Evolutionary conservation across 176 grass and related monocot genomes (phyloP), one percentile per base, ranked within the genome.

Genomic region (Microstegium vimineum): DNA sequence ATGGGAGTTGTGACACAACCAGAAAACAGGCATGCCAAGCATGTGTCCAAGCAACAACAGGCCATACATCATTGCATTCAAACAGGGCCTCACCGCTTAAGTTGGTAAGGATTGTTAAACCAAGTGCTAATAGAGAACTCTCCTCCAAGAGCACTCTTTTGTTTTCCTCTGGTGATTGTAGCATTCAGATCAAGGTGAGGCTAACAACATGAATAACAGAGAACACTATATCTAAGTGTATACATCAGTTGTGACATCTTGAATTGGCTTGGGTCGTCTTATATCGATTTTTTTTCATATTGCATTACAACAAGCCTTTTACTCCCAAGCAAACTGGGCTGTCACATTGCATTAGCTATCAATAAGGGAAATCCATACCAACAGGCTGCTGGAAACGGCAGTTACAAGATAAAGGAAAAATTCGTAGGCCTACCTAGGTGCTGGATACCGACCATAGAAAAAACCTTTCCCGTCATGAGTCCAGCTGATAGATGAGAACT

Each of bases 381-480:
- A 34, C 3, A 20, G 42, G 18, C 0, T 49, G 20, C 27, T 49
- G 28, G 41, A 80, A 67, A 80, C 35, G 22, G 12, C 31, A 67
- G 20, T 52, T 25, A 46, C 62, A 8, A 46, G 23, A 49, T 25
- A 34, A 14, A 68, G 35, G 35, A 11, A 22, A 66, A 59, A 23
- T 31, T 33, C 12, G 10, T 73, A 67, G 2, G 54, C 78, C 77
- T 91, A 98, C 95, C 88, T 83, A 9, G 95, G 95, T 43, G 88
- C 88, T 20, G 95, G 92, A 81, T 94, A 98, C 4, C 95, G 92
- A 46, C 90, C 66, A 90, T 94, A 98, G 84, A 98, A 98, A 87
- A 98, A 98, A 5, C 95, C 95, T 67, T 93, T 98, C 17, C 79
- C 88, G 68, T 98, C 92, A 82, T 93, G 84, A 17, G 95, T 98